Base-by-base conservation (phyloP, 441 rosid species). In the Pelargonium myrrhifolium region DNA sequence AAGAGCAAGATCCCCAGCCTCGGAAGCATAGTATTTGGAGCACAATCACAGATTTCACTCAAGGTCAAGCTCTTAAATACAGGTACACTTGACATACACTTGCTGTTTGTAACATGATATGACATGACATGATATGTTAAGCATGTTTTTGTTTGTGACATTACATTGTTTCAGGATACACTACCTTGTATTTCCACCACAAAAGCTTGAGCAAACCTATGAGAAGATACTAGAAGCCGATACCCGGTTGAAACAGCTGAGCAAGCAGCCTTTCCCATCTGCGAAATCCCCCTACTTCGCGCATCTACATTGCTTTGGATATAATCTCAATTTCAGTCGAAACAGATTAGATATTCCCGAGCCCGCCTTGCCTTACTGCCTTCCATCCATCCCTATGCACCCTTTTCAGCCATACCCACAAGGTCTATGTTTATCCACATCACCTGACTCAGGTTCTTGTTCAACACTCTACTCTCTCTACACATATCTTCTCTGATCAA, bases 1-100 rank as follows among this genome's bases (percentile, higher is more conserved):
- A 53, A 5, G 92, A 87, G 75, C 72, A 28, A 26, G 79, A 83
- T 70, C 89, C 87, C 6, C 79, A 80, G 56, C 89, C 92, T 53
- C 80, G 85, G 65, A 85, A 82, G 68, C 92, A 87, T 22, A 82
- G 86, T 1, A 68, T 75, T 18, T 85, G 92, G 92, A 68, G 10
- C 68, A 10, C 58, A 6, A 65, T 80, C 20, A 17, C 67, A 11
- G 89, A 87, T 65, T 87, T 87, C 66, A 87, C 89, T 0, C 74
- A 63, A 20, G 84, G 84, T 3, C 80, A 78, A 69, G 92, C 89
- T 69, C 61, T 60, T 0, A 43, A 1, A 4, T 71, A 65, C 76
- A 81, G 92, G 92, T 87, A 47, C 49, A 62, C 1, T 1, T 4
- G n/a, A 28, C 3, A 28, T 28, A 28, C 3, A 28, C 3, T n/a